Conservation (phyloP, 1,284 basidiomycete genomes). For the Cutaneotrichosporon arboriforme region DNA sequence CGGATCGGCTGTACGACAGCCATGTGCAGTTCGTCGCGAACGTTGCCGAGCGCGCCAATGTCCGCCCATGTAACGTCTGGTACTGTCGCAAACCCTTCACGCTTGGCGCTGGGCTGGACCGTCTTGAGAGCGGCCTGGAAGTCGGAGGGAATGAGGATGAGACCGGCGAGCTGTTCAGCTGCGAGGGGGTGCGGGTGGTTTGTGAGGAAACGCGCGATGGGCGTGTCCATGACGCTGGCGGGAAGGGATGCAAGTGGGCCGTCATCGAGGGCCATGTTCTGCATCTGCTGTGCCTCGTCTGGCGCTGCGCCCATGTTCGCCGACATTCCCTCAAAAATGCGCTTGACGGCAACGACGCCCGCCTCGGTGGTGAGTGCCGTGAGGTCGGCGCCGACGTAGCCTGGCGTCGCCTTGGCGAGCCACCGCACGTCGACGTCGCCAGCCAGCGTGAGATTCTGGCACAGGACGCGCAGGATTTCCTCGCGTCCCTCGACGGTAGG, state of each 20-base stretch:
- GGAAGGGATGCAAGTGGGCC: conserved; percentile 37
- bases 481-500: conserved; percentile 85
- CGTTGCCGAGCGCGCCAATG: conserved; percentile 81
- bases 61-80: conserved; percentile 94
- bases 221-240: conserved; percentile 53
- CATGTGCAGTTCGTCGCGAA: conserved; percentile 90
- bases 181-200: conserved; percentile 74
- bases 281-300: conserved; percentile 14
- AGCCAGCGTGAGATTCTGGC: conserved; percentile 30
- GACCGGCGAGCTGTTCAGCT: conserved; percentile 65
- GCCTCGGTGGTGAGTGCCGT: conserved; percentile 86
- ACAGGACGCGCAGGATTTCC: conserved; percentile 71
- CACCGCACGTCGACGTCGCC: conserved; percentile 39
- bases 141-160: conserved; percentile 73
- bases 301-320: conserved; percentile 40
- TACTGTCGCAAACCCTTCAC: conserved; percentile 95
- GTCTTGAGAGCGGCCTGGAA: conserved; percentile 74
- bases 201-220: conserved; percentile 82
- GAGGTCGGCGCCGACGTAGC: conserved; percentile 94
- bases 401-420: conserved; percentile 88
- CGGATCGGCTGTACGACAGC: conserved; percentile 93
- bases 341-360: conserved; percentile 91
- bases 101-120: conserved; percentile 91
- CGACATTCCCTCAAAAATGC: conserved; percentile 82
- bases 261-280: conserved; percentile 32